These are phyloP conservation scores for Colletotrichum noveboracense DNA, from an alignment of 2,329 filamentous ascomycete species.

Conservation along the genomic window DNA sequence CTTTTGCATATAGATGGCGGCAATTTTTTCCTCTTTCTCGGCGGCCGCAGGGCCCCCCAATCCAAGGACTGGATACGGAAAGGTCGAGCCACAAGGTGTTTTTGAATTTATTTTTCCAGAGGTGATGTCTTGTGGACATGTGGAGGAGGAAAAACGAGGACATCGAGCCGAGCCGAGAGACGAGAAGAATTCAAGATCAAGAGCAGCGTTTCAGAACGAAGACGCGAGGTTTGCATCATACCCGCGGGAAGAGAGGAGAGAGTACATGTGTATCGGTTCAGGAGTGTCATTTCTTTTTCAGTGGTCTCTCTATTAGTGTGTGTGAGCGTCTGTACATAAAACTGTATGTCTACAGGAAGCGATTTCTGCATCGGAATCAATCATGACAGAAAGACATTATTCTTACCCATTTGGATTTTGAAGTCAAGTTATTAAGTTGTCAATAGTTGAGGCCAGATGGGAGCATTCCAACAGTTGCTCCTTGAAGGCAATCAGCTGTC, in stretches of 20 bases:
- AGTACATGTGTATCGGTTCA: not conserved
- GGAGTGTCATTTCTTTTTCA: not conserved
- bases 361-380: not conserved
- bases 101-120: not conserved
- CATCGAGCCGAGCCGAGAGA: not conserved
- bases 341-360: not conserved
- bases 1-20: slow-evolving; percentile 45
- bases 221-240: not conserved
- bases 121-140: not conserved
- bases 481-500: no score
- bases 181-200: not conserved
- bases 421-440: not conserved
- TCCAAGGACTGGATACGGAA: not conserved
- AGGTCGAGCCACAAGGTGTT: not conserved
- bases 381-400: not conserved
- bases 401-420: not conserved
- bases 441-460: not conserved
- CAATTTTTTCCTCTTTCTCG: not conserved
- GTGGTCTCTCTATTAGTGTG: not conserved
- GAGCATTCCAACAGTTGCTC: not conserved
- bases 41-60: not conserved
- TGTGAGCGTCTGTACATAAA: slow-evolving; percentile 5
- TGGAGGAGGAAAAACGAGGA: not conserved
- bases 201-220: slow-evolving; percentile 1
- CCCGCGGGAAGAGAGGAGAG: not conserved